A percentile compares a stretch with the other conserved stretches of the same genome.
Evolutionary conservation across 176 grass and related monocot genomes (phyloP).

Genomic region (Aegilops umbellulata): DNA sequence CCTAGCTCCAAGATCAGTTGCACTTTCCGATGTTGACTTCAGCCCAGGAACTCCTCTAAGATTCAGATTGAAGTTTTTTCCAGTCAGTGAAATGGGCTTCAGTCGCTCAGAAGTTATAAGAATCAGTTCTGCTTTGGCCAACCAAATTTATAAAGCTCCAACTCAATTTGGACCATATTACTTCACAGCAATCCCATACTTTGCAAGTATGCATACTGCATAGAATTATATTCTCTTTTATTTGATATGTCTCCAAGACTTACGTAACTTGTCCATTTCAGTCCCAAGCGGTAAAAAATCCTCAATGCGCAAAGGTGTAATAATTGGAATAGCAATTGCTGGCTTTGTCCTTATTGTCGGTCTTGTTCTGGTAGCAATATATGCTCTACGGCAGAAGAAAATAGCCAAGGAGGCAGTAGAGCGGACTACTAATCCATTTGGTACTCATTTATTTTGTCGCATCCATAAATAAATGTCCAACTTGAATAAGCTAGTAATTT

Average conservation of each 20-base stretch:
- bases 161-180: conserved; percentile 43
- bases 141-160: conserved; percentile 45
- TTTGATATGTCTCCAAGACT: background rate
- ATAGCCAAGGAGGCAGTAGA: conserved; percentile 46
- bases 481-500: background rate
- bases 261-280: conserved; percentile 17
- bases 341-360: conserved; percentile 22
- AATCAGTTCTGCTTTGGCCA: conserved; percentile 43
- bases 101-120: conserved; percentile 42
- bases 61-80: conserved; percentile 45
- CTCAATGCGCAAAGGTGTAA: conserved; percentile 24
- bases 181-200: conserved; percentile 48
- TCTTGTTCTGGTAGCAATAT: conserved; percentile 36
- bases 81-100: conserved; percentile 36
- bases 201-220: conserved; percentile 33
- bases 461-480: background rate
- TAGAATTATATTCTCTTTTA: background rate
- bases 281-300: conserved; percentile 24
- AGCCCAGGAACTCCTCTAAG: conserved; percentile 28
- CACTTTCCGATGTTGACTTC: conserved; percentile 42
- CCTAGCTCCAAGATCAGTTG: conserved; percentile 39
- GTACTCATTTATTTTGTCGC: conserved; percentile 29
- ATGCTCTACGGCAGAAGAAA: conserved; percentile 46
- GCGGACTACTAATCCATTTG: conserved; percentile 49
- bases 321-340: conserved; percentile 40